Evolutionary conservation across 768 basidiomycete species (phyloP), one percentile per base, ranked within the genome.

Genomic region (Symmetrospora coprosmae): DNA sequence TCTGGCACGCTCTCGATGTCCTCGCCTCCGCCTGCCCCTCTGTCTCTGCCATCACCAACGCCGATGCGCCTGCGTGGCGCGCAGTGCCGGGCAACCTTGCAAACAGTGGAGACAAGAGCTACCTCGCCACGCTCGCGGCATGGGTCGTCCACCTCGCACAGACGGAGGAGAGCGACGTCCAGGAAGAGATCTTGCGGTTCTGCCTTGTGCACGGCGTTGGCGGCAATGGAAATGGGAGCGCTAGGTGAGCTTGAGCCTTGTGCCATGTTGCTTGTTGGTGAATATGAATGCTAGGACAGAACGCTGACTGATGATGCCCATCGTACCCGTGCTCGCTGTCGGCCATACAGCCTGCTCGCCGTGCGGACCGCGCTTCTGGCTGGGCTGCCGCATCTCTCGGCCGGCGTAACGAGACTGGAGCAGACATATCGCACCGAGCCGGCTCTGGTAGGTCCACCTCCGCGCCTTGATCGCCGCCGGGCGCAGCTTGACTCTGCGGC

Each of bases 71-170:
- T n/a, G n/a, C n/a, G n/a, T n/a, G n/a, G n/a, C n/a, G n/a, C n/a
- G n/a, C n/a, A n/a, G n/a, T n/a, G n/a, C n/a, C n/a, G n/a, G n/a
- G n/a, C n/a, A n/a, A n/a, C n/a, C n/a, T n/a, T n/a, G n/a, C n/a
- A n/a, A n/a, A n/a, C n/a, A n/a, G n/a, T n/a, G n/a, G 6, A 38
- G 45, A 53, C 14, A 53, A 53, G 27, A 37, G 31, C 41, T 58
- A 58, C 46, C 7, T 58, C 5, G 31, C 40, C 14, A 58, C 55
- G 4, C 6, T 58, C 3, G 46, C 40, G 25, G n/a, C 43, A 2
- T 58, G 55, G 55, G 21, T 23, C 31, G 9, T 25, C 5, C 9
- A 39, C 30, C 16, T 58, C 13, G 7, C 46, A 4, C 8, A 13
- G 6, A 27, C 31, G 17, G 31, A 58, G 30, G 55, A 58, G 9